These are phyloP conservation scores for Backusella liffmaniae DNA, from an alignment of 192 early-diverging fungal genomes.

Conservation along the genomic window DNA sequence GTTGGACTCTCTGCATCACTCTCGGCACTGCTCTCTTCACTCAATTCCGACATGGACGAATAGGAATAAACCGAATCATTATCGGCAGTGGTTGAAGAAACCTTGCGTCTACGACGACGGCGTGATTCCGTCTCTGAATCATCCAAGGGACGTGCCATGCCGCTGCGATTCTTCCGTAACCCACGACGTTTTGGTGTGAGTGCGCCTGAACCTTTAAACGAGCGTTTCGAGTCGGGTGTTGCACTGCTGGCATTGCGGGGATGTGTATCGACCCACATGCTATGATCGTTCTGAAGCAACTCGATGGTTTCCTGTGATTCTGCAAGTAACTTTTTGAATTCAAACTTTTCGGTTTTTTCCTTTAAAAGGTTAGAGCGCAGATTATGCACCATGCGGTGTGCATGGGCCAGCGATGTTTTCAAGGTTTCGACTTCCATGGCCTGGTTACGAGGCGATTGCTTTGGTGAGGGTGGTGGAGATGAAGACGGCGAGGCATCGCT, in stretches of 20 bases:
- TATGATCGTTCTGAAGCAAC: constrained; percentile 44
- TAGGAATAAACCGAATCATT: constrained; percentile 3
- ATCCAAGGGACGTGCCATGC: not conserved
- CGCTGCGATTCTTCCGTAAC: not conserved
- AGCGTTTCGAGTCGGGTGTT: not conserved
- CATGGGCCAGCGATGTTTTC: constrained; percentile 36
- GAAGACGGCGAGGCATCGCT: not conserved
- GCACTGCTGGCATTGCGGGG: not conserved
- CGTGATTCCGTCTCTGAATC: not conserved
- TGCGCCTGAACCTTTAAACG: not conserved
- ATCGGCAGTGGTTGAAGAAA: not conserved
- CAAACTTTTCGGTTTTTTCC: constrained; percentile 55
- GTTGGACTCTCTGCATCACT: constrained; percentile 13
- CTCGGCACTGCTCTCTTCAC: constrained; percentile 11
- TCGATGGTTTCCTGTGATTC: constrained; percentile 60
- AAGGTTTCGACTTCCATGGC: constrained; percentile 38
- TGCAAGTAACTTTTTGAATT: constrained; percentile 49
- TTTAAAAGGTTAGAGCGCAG: constrained; percentile 52
- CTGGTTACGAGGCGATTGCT: constrained; percentile 20
- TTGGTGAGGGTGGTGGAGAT: constrained; percentile 31
- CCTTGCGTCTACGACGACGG: not conserved
- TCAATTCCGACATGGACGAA: constrained; percentile 5
- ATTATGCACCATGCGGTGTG: constrained; percentile 55
- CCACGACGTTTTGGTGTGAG: not conserved
- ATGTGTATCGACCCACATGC: constrained; percentile 26